A percentile compares a stretch with the other conserved stretches of the same genome.
These are phyloP conservation scores for Lasiodiplodia theobromae DNA, from an alignment of 2,329 filamentous ascomycete genomes.

Conservation along the genomic window DNA sequence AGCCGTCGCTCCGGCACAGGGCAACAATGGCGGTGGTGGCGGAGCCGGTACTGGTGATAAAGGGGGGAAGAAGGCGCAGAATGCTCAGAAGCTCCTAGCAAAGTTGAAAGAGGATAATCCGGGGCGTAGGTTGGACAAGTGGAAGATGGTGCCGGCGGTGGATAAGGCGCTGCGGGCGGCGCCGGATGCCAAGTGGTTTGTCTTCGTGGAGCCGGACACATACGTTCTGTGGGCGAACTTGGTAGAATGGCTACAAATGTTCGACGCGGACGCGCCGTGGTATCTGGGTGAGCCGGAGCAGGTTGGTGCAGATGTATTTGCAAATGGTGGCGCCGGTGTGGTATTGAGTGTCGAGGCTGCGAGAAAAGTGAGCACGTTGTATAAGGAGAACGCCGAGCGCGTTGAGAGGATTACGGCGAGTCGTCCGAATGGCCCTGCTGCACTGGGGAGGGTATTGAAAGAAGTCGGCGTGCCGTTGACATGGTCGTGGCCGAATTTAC, in stretches of 20 bases:
- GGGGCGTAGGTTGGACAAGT: conserved; percentile 46
- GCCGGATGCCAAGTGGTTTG: conserved; percentile 63
- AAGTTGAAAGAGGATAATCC: conserved; percentile 7
- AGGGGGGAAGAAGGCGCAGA: neutral
- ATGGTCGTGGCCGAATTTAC: conserved; percentile 58
- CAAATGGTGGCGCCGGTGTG: conserved; percentile 62
- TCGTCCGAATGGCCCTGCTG: conserved; percentile 60
- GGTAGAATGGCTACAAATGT: conserved; percentile 59
- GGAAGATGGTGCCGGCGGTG: conserved; percentile 49
- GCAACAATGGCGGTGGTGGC: neutral
- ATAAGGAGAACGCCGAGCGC: conserved; percentile 49
- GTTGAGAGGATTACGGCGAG: conserved; percentile 55
- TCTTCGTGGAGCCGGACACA: conserved; percentile 67
- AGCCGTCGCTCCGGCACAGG: neutral
- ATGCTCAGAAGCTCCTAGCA: neutral
- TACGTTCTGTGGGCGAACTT: conserved; percentile 63
- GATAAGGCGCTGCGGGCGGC: conserved; percentile 44
- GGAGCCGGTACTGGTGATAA: neutral
- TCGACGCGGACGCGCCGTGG: conserved; percentile 56
- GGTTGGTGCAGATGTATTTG: conserved; percentile 59
- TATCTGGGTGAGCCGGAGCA: conserved; percentile 64
- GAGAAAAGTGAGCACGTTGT: conserved; percentile 52
- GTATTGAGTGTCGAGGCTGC: conserved; percentile 60
- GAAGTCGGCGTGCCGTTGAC: conserved; percentile 56
- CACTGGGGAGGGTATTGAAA: conserved; percentile 56